These are phyloP conservation scores for Byssochlamys sp. DNA, from an alignment of 2,329 filamentous ascomycete genomes.

Conservation along the genomic window DNA sequence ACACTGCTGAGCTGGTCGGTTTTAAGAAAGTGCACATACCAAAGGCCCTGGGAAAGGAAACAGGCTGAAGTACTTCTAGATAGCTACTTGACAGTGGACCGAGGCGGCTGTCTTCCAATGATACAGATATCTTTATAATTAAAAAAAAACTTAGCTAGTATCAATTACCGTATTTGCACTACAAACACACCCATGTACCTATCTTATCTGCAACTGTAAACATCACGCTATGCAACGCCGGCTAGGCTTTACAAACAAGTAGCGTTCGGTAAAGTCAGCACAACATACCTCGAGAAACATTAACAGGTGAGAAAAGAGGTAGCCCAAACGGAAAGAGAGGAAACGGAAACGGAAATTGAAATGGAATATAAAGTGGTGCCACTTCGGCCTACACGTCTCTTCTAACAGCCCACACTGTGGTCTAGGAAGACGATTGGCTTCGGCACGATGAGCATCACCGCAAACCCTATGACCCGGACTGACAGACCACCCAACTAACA, in stretches of 20 bases:
- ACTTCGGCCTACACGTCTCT: not conserved
- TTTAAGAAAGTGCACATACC: too few species aligned
- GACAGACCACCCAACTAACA: not conserved
- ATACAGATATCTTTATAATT: not conserved
- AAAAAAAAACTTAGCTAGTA: not conserved
- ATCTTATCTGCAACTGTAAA: not conserved
- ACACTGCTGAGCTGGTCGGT: too few species aligned
- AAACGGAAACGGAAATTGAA: not conserved
- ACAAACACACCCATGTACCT: not conserved
- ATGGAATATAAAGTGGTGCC: not conserved
- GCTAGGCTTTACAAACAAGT: not conserved
- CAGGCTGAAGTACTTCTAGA: too few species aligned
- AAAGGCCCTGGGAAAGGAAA: too few species aligned
- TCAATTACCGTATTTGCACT: not conserved
- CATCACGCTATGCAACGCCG: constrained; percentile 1
- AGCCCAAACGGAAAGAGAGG: not conserved
- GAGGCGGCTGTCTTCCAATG: not conserved
- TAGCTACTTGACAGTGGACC: not conserved
- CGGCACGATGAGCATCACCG: not conserved
- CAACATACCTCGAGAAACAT: not conserved
- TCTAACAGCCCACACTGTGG: not conserved
- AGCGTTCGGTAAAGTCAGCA: not conserved
- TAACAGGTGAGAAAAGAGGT: not conserved
- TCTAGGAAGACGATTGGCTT: not conserved
- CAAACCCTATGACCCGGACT: not conserved